phyloP scores from a whole-genome alignment of 2,329 filamentous ascomycete genomes.

The Diaporthe sp. region DNA sequence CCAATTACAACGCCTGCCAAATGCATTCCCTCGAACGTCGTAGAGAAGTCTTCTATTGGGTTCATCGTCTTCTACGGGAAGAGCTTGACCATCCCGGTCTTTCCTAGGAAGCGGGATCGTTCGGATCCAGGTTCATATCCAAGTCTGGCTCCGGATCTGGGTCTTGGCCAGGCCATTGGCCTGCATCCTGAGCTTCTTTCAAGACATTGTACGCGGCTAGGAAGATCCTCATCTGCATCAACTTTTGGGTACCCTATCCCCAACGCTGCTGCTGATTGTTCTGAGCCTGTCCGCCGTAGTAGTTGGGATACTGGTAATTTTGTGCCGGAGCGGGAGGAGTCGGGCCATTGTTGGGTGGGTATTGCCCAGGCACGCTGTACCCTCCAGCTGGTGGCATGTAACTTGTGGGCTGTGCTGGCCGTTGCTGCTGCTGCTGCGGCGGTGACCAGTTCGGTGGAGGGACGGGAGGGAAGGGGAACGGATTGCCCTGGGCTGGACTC shows the following conservation, averaged over 20 bases:
- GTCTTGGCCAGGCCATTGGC: not conserved
- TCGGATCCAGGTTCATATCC: conserved; percentile 3
- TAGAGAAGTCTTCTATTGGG: not conserved
- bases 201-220: conserved; percentile 5
- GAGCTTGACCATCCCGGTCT: not conserved
- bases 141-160: not conserved
- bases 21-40: not conserved
- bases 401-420: conserved; percentile 34
- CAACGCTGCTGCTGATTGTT: conserved; percentile 39
- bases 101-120: not conserved
- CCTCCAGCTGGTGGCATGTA: conserved; percentile 37
- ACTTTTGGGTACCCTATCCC: conserved; percentile 33
- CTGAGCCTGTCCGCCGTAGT: conserved; percentile 38
- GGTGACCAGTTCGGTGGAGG: conserved; percentile 37
- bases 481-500: conserved; percentile 35
- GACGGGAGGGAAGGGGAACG: conserved; percentile 36
- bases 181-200: not conserved
- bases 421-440: conserved; percentile 25
- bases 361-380: conserved; percentile 36
- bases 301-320: conserved; percentile 37
- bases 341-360: conserved; percentile 33
- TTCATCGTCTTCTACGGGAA: not conserved
- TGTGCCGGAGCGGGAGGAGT: conserved; percentile 33
- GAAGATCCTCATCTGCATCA: conserved; percentile 19
- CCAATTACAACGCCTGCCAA: conserved; percentile 18